Conservation (phyloP, 495 filamentous ascomycete species). For the Glonium stellatum region DNA sequence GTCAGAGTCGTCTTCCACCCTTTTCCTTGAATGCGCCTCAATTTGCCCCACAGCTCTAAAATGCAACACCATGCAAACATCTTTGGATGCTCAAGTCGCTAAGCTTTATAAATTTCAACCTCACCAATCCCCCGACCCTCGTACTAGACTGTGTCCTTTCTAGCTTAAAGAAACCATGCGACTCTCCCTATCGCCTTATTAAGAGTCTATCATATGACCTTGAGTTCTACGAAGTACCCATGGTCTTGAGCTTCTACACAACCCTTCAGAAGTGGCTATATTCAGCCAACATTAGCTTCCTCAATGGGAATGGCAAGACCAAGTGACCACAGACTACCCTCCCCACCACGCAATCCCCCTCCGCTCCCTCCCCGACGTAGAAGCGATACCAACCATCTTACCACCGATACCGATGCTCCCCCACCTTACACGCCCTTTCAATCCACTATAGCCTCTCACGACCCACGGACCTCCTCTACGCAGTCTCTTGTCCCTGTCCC, state of each 20-base stretch:
- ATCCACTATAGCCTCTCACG: slow-evolving; percentile 35
- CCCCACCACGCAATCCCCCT: neutral
- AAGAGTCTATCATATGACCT: too few relatives aligned
- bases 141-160: too few relatives aligned
- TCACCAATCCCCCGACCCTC: too few relatives aligned
- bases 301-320: neutral
- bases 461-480: slow-evolving; percentile 56
- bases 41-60: neutral
- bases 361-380: slow-evolving; percentile 4
- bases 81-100: too few relatives aligned
- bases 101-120: too few relatives aligned
- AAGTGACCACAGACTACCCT: neutral
- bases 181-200: too few relatives aligned
- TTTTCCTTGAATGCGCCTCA: neutral
- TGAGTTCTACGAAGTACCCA: too few relatives aligned
- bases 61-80: too few relatives aligned
- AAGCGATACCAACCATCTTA: slow-evolving; percentile 1
- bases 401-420: slow-evolving; percentile 2
- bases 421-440: slow-evolving; percentile 12
- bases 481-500: slow-evolving; percentile 53
- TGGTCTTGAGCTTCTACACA: neutral
- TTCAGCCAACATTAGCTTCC: neutral
- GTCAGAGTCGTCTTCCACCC: neutral
- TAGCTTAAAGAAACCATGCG: too few relatives aligned
- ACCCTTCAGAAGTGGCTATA: neutral